These are phyloP conservation scores for Rhamnella rubrinervis DNA, from an alignment of 331 rosid genomes.

Conservation along the genomic window DNA sequence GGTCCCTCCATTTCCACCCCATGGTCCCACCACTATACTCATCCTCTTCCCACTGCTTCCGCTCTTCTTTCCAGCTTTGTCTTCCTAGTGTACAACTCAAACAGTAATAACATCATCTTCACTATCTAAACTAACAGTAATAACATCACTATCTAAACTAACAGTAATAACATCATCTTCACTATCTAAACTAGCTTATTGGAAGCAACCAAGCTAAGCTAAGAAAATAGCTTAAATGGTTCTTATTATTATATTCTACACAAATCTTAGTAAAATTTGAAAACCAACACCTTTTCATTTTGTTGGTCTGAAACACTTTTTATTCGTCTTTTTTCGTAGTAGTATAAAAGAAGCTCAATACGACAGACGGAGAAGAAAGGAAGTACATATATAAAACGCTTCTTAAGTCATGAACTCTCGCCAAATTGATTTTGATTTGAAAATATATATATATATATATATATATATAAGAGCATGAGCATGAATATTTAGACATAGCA, in stretches of 20 bases:
- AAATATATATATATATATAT: no score
- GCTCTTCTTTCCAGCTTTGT: constrained; percentile 34
- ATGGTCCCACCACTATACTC: constrained; percentile 49
- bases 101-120: no score
- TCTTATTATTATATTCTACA: no score
- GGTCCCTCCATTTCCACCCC: constrained; percentile 75
- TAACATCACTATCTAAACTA: not conserved
- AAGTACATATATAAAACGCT: not conserved
- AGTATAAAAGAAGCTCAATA: not conserved
- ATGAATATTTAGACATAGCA: no score
- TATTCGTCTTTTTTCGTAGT: no score
- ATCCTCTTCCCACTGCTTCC: constrained; percentile 34
- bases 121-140: not conserved
- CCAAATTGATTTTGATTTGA: not conserved
- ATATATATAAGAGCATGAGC: not conserved
- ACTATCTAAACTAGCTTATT: not conserved
- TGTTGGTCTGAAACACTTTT: no score
- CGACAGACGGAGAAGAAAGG: not conserved
- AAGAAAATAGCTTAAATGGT: no score
- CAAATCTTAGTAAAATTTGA: no score
- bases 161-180: no score
- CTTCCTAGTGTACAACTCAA: not conserved
- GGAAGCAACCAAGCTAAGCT: no score
- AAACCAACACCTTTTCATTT: no score
- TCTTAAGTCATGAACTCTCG: not conserved